Conservation (phyloP, 768 basidiomycete species). For the Mycena alexandri region DNA sequence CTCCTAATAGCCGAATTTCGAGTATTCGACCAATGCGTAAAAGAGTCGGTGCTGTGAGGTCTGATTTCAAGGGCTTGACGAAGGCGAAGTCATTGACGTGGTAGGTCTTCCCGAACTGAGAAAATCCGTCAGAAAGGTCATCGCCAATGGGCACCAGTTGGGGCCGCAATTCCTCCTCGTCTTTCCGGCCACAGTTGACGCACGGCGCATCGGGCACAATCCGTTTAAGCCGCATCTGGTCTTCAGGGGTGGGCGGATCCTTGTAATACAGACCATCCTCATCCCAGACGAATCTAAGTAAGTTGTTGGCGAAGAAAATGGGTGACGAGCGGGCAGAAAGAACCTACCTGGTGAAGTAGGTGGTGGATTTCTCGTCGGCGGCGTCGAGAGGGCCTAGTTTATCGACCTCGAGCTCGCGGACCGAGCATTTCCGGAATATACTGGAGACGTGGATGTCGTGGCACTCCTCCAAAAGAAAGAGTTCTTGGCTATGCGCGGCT, state of each 20-base stretch:
- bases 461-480: conserved; percentile 23
- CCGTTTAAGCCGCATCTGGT: neutral
- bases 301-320: neutral
- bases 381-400: neutral
- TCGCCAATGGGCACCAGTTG: neutral
- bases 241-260: neutral
- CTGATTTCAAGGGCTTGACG: conserved; percentile 25
- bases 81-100: conserved; percentile 25
- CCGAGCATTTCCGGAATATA: conserved; percentile 16
- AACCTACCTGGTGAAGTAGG: conserved; percentile 20
- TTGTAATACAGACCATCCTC: neutral
- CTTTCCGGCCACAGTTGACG: conserved; percentile 11
- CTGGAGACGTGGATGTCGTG: conserved; percentile 19
- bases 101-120: conserved; percentile 6
- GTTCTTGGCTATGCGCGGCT: conserved; percentile 21
- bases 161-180: neutral
- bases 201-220: conserved; percentile 4
- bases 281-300: conserved; percentile 14
- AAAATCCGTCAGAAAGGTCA: conserved; percentile 5
- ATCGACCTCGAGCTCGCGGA: neutral
- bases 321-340: neutral
- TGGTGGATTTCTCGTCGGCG: neutral
- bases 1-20: neutral
- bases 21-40: conserved; percentile 18
- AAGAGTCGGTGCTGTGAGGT: neutral